Evolutionary conservation across 2,329 filamentous ascomycete genomes (phyloP), one percentile per base, ranked within the genome.

Genomic region (Nemania serpens): DNA sequence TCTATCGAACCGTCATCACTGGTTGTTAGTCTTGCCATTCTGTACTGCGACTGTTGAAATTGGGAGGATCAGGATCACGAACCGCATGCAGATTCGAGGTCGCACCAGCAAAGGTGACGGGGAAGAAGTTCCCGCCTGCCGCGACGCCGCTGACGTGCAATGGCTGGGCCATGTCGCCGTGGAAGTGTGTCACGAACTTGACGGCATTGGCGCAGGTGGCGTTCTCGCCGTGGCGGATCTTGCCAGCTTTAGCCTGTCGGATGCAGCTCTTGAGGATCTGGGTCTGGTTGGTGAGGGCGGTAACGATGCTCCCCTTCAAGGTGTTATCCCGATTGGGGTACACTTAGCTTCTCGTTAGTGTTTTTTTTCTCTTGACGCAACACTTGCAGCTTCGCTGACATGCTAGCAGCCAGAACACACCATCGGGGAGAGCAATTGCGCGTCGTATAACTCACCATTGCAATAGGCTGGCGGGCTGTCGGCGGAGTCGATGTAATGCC

Each of bases 71-170:
- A 49, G 51, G 34, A 39, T 36, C 29, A 58, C 62, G 22, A 42
- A 82, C 74, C 17, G 77, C 68, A 62, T 84, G 82, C 0, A 84
- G 75, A 60, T 84, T 84, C 6, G 78, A 78, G 20, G 66, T 63
- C 20, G 70, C 69, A 2, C 74, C 74, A 17, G 75, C 69, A 68
- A 81, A 84, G 1, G 70, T 74, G 1, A 84, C 81, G 0, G 68
- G 51, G 58, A 84, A 80, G 3, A 71, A 70, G 62, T 84, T 84
- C 1, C 82, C 82, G 37, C 82, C 82, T 2, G 75, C 68, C 12
- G 75, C 72, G 34, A 79, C 69, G 11, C 75, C 74, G 64, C 78
- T 77, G 15, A 73, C 74, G 61, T 79, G 77, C 3, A 79, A 69
- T 1, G 77, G 77, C 63, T 79, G 75, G 65, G 80, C 76, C 47